Evolutionary conservation across 2,329 filamentous ascomycete genomes (phyloP).

Genomic region (Ceratocystis cacaofunesta): DNA sequence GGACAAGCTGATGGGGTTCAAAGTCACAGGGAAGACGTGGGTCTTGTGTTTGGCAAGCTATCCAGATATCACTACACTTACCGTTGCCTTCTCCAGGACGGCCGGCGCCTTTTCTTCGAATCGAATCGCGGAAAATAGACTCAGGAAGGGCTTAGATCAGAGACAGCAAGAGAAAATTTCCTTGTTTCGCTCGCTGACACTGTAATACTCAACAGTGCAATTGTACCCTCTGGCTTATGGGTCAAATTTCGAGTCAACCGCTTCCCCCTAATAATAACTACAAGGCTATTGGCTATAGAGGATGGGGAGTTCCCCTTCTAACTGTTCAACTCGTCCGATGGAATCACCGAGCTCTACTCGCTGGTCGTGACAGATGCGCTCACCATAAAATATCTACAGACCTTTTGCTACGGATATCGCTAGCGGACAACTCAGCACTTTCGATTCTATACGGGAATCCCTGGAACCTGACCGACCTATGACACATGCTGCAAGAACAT

Average conservation of each 20-base stretch:
- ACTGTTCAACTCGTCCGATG: slow-evolving; percentile 34
- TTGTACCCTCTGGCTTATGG: slow-evolving; percentile 41
- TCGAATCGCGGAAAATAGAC: too few species aligned
- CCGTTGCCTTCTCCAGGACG: too few species aligned
- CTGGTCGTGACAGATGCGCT: slow-evolving; percentile 37
- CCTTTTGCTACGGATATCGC: too few species aligned
- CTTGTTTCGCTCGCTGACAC: slow-evolving; percentile 35
- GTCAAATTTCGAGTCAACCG: slow-evolving; percentile 36
- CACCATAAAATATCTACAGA: slow-evolving; percentile 30
- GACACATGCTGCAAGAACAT: slow-evolving; percentile 34
- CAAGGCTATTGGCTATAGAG: slow-evolving; percentile 29
- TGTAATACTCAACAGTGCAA: slow-evolving; percentile 29
- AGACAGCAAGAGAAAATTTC: slow-evolving; percentile 26
- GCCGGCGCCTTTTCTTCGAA: too few species aligned
- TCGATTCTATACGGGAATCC: too few species aligned
- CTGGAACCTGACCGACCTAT: neutral
- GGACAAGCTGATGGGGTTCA: slow-evolving; percentile 29
- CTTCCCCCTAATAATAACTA: slow-evolving; percentile 23
- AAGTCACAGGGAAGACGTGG: slow-evolving; percentile 26
- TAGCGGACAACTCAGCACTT: too few species aligned
- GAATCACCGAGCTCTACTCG: slow-evolving; percentile 36
- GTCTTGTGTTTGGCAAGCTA: slow-evolving; percentile 33
- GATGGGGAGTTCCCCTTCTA: slow-evolving; percentile 31
- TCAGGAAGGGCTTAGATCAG: slow-evolving; percentile 38
- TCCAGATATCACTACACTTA: slow-evolving; percentile 20